Evolutionary conservation across 768 basidiomycete species (phyloP), one percentile per base, ranked within the genome.

Genomic region (Dentipellis sp.): DNA sequence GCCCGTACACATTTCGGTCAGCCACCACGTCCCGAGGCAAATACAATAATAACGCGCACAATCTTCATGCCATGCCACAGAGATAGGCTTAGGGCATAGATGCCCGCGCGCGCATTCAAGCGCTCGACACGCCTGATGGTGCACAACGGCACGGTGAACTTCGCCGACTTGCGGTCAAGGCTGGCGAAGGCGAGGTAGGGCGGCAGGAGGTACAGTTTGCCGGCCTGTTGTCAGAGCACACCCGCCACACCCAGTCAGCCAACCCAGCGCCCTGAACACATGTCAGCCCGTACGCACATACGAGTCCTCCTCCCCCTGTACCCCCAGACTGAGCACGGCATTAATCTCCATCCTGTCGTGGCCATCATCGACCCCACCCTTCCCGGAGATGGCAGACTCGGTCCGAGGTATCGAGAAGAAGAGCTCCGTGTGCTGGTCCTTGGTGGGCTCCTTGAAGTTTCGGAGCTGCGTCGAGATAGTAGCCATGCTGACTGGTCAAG

Each of bases 11-110:
- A 29, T 29, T 29, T 29, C 29, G n/a, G n/a, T 45, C 16, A 45
- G 42, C n/a, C 16, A 45, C n/a, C 42, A 45, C 12, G 19, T 45
- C n/a, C 10, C 39, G 19, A 23, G 56, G 21, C 19, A 29, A 6
- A 29, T 29, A 17, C 48, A 34, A 50, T 5, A 49, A 16, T 54
- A 17, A 61, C 39, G 75, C 84, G 62, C 64, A 95, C 94, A 62
- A 97, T 88, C 74, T 95, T 88, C 75, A 90, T 81, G 37, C 91
- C 86, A 68, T 98, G 93, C 91, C 94, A 97, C 52, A 90, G 82
- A n/a, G 84, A 80, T 17, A 98, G 73, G 64, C 92, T 94, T 34
- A 99, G 79, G n/a, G 95, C 94, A 67, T 97, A 97, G 38, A 97
- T 87, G 5, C 97, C 97, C 29, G 93, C 89, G 12, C 93, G 82